These are phyloP conservation scores for Zelonia costaricensis DNA, from an alignment of 208 protist species.

Conservation along the genomic window DNA sequence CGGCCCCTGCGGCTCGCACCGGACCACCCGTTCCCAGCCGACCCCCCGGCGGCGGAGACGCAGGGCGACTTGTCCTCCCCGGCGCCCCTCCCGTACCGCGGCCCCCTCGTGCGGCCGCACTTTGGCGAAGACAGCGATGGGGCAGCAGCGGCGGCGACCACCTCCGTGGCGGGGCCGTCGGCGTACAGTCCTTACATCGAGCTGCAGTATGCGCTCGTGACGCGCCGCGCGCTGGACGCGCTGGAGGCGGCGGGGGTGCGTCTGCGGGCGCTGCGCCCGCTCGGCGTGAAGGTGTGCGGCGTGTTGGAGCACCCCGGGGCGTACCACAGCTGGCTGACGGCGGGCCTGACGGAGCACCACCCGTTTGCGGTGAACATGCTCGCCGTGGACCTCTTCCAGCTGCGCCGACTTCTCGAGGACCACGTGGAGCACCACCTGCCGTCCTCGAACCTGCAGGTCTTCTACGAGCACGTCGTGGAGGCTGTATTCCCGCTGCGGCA, in stretches of 20 bases:
- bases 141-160: neutral
- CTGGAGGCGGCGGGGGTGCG: conserved; percentile 72
- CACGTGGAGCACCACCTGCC: conserved; percentile 50
- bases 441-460: conserved; percentile 66
- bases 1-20: conserved; percentile 27
- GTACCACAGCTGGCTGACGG: conserved; percentile 85
- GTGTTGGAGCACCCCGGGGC: conserved; percentile 86
- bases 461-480: conserved; percentile 80
- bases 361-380: conserved; percentile 88
- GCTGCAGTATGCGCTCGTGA: conserved; percentile 80
- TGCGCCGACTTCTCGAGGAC: conserved; percentile 60
- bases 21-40: conserved; percentile 12
- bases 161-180: neutral
- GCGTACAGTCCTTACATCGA: conserved; percentile 45
- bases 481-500: conserved; percentile 81
- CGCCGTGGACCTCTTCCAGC: conserved; percentile 59
- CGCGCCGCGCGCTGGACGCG: conserved; percentile 72
- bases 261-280: conserved; percentile 37
- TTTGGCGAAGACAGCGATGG: conserved; percentile 10
- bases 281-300: conserved; percentile 68
- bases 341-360: conserved; percentile 78
- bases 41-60: conserved; percentile 1
- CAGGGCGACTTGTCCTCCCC: neutral
- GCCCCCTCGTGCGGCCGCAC: conserved; percentile 23
- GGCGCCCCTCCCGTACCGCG: conserved; percentile 8